phyloP scores from a whole-genome alignment of 768 basidiomycete species.

The Macrolepiota fuliginosa region DNA sequence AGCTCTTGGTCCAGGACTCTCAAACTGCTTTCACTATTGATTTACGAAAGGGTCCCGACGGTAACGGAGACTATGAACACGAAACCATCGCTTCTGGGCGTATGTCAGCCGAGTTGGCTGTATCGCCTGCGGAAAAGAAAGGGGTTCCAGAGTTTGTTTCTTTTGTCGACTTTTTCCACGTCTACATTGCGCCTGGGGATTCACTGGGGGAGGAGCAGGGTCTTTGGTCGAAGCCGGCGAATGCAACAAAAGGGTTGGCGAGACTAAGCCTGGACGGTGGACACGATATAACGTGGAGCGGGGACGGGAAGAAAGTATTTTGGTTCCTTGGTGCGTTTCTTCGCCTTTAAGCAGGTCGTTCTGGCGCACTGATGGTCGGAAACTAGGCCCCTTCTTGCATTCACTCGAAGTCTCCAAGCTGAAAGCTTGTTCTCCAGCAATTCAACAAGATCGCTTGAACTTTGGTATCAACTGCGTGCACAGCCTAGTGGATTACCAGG shows the following conservation, averaged over 20 bases:
- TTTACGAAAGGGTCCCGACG: conserved; percentile 42
- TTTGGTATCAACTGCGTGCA: conserved; percentile 67
- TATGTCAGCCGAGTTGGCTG: conserved; percentile 56
- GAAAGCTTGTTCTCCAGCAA: conserved; percentile 42
- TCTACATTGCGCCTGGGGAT: conserved; percentile 51
- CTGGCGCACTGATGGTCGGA: neutral
- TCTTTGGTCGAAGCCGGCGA: conserved; percentile 71
- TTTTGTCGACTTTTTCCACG: conserved; percentile 69
- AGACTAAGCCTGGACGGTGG: conserved; percentile 73
- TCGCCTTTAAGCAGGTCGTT: neutral
- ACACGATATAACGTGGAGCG: conserved; percentile 63
- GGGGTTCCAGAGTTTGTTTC: conserved; percentile 41
- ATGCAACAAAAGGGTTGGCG: conserved; percentile 57
- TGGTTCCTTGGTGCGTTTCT: conserved; percentile 70
- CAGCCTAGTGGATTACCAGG: conserved; percentile 52
- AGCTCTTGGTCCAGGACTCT: conserved; percentile 60
- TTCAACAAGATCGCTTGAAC: conserved; percentile 45
- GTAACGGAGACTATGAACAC: conserved; percentile 46
- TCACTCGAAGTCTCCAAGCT: conserved; percentile 56
- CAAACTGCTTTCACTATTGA: conserved; percentile 30
- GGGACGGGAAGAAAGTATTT: conserved; percentile 63
- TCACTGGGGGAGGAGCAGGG: conserved; percentile 36
- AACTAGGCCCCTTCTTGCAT: conserved; percentile 60
- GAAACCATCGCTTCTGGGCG: conserved; percentile 49
- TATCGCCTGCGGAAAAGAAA: conserved; percentile 29